These are phyloP conservation scores for Nidularia pulvinata DNA, from an alignment of 768 basidiomycete species.

Conservation along the genomic window DNA sequence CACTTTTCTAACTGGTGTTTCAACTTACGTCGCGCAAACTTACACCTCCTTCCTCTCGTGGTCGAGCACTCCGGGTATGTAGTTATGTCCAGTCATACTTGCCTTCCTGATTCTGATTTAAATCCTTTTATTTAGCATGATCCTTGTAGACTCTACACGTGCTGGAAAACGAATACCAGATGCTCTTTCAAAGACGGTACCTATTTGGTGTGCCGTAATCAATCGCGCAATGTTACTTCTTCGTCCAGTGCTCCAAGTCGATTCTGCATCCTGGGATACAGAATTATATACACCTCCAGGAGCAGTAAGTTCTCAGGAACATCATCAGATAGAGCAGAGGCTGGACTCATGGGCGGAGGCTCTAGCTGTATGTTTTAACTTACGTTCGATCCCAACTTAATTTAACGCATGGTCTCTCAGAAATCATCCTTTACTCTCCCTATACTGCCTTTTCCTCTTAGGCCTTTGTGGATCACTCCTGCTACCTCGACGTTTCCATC, in stretches of 20 bases:
- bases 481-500: constrained; percentile 49
- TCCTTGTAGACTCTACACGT: constrained; percentile 92
- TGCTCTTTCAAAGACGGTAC: constrained; percentile 90
- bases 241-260: constrained; percentile 18
- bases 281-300: constrained; percentile 71
- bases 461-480: constrained; percentile 90
- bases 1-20: constrained; percentile 87
- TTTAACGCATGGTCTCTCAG: constrained; percentile 28
- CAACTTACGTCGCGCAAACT: constrained; percentile 81
- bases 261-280: constrained; percentile 45
- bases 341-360: constrained; percentile 70
- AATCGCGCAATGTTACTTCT: constrained; percentile 58
- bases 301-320: constrained; percentile 73
- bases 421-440: constrained; percentile 73
- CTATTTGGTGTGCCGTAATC: constrained; percentile 92
- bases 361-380: constrained; percentile 51
- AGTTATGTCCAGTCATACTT: neutral
- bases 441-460: constrained; percentile 58
- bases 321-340: constrained; percentile 67
- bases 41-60: constrained; percentile 70
- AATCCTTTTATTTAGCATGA: constrained; percentile 43
- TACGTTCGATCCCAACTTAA: too few relatives aligned
- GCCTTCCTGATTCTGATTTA: neutral
- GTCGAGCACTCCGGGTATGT: constrained; percentile 59
- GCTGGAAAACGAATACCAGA: constrained; percentile 95